Conservation (phyloP, 2,329 filamentous ascomycete genomes). For the Biscogniauxia mediterranea region DNA sequence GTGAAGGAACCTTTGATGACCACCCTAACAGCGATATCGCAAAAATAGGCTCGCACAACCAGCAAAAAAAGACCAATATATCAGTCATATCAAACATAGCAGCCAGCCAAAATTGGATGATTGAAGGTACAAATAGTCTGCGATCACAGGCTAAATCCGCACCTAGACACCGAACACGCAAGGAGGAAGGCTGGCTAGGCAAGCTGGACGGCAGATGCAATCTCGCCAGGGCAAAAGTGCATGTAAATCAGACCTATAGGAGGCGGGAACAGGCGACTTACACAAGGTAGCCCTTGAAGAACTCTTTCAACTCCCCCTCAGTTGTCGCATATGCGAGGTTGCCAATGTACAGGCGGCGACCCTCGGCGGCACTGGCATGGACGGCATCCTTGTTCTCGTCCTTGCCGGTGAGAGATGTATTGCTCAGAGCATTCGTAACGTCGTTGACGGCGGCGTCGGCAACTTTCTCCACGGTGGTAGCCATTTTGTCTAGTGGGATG, state of each 20-base stretch:
- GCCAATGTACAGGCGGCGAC: slow-evolving; percentile 99
- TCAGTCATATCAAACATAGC: background rate
- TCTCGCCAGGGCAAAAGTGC: background rate
- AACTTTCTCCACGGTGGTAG: slow-evolving; percentile 72
- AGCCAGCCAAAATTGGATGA: background rate
- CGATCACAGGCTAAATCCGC: background rate
- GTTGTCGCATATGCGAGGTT: slow-evolving; percentile 99
- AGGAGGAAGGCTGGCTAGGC: background rate
- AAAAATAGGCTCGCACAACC: background rate
- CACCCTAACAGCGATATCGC: background rate
- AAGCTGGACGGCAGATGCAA: slow-evolving; percentile 1
- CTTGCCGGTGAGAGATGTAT: slow-evolving; percentile 66
- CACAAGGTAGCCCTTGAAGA: slow-evolving; percentile 99
- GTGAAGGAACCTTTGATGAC: background rate
- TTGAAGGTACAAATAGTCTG: background rate
- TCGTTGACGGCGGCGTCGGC: slow-evolving; percentile 66
- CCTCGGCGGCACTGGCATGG: slow-evolving; percentile 95
- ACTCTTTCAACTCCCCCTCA: slow-evolving; percentile 99
- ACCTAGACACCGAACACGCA: background rate
- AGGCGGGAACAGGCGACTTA: slow-evolving; percentile 54
- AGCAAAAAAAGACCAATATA: background rate
- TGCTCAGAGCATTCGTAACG: slow-evolving; percentile 72
- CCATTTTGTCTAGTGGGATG: slow-evolving; percentile 67
- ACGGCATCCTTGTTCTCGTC: slow-evolving; percentile 74
- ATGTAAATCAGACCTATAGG: background rate